phyloP scores from a whole-genome alignment of 805 yeast species.

The Cyberlindnera euphorbiae region DNA sequence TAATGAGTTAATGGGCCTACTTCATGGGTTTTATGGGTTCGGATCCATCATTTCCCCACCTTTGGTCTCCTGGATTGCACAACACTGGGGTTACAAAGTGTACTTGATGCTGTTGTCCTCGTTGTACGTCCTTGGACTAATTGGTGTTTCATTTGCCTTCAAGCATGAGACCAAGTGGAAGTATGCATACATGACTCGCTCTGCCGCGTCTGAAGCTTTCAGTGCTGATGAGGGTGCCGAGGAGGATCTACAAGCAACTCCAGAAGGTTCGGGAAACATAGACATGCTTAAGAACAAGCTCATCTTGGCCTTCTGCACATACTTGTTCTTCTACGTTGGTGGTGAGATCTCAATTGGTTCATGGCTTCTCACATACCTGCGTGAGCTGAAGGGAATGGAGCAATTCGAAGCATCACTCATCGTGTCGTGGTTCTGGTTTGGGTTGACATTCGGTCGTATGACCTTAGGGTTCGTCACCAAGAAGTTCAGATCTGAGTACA shows the following conservation, averaged over 20 bases:
- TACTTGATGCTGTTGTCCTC: conserved; percentile 6
- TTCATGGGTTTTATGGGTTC: conserved; percentile 68
- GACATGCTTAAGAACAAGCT: conserved; percentile 27
- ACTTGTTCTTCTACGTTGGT: conserved; percentile 61
- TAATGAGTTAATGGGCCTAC: conserved; percentile 53
- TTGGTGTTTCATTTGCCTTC: conserved; percentile 38
- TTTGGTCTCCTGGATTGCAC: conserved; percentile 42
- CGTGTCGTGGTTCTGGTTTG: conserved; percentile 69
- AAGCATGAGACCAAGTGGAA: conserved; percentile 36
- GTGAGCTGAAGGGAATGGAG: conserved; percentile 49
- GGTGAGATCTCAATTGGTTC: conserved; percentile 67
- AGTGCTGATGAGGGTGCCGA: conserved; percentile 18
- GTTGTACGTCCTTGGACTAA: conserved; percentile 20
- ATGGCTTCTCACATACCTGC: conserved; percentile 63
- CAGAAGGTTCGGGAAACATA: conserved; percentile 10
- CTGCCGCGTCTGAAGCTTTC: conserved; percentile 2
- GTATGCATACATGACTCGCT: conserved; percentile 21
- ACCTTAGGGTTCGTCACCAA: conserved; percentile 50
- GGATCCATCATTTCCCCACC: conserved; percentile 73
- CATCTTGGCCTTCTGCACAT: conserved; percentile 46
- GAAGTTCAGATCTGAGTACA: conserved; percentile 41
- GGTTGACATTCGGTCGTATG: conserved; percentile 61
- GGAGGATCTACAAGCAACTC: conserved; percentile 17
- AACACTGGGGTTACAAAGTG: conserved; percentile 22
- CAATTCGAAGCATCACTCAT: conserved; percentile 50